These are phyloP conservation scores for Graphilbum sp. DNA, from an alignment of 2,329 filamentous ascomycete species.

Conservation along the genomic window DNA sequence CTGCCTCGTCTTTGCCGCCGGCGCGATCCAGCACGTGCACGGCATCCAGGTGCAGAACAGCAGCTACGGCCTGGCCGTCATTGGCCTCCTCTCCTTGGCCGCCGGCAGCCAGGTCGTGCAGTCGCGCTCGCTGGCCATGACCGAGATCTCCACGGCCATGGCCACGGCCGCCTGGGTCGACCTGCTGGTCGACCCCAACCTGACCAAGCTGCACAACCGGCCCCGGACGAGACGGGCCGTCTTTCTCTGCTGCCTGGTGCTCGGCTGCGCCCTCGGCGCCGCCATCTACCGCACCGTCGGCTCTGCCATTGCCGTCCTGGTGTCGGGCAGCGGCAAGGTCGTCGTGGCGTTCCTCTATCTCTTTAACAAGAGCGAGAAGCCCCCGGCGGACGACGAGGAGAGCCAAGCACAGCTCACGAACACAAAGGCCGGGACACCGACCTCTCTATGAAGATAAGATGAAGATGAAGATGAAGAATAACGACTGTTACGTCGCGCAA, in stretches of 20 bases:
- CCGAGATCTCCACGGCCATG: conserved; percentile 49
- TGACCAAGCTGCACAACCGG: conserved; percentile 30
- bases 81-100: conserved; percentile 36
- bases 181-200: conserved; percentile 34
- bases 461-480: too few species aligned
- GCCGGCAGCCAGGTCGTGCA: conserved; percentile 43
- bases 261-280: conserved; percentile 34
- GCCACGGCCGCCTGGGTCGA: conserved; percentile 48
- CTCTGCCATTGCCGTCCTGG: conserved; percentile 24
- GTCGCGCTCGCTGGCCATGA: conserved; percentile 34
- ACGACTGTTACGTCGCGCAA: too few species aligned
- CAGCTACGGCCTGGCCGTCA: conserved; percentile 24
- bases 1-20: conserved; percentile 33
- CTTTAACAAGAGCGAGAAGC: conserved; percentile 22
- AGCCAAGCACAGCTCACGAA: background rate
- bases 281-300: conserved; percentile 27
- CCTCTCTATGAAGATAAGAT: too few species aligned
- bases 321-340: conserved; percentile 28
- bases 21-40: conserved; percentile 27
- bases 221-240: conserved; percentile 30
- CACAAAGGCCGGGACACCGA: too few species aligned
- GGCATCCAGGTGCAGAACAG: conserved; percentile 20
- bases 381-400: conserved; percentile 2
- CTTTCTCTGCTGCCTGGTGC: conserved; percentile 30
- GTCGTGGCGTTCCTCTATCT: conserved; percentile 27